A percentile compares a stretch with the other conserved stretches of the same genome.
Conservation (phyloP, 352 stramenopile species). For the Aphanomyces invadans region DNA sequence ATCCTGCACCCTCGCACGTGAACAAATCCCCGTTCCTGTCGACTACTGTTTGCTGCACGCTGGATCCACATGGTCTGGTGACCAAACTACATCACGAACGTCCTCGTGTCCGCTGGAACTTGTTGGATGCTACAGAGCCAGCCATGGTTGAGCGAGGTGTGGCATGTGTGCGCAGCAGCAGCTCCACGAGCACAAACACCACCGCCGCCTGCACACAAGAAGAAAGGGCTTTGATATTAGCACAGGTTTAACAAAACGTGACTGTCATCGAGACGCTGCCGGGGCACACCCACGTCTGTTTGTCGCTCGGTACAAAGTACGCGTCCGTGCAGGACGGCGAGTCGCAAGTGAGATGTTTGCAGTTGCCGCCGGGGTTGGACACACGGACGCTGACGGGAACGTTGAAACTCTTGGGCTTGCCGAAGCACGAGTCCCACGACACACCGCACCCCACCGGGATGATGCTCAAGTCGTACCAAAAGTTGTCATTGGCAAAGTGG, state of each 20-base stretch:
- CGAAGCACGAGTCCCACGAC: slow-evolving; percentile 11
- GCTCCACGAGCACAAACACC: neutral
- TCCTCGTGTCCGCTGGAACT: too few relatives aligned
- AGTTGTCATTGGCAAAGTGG: neutral
- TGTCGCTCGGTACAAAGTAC: slow-evolving; percentile 61
- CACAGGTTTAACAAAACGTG: neutral
- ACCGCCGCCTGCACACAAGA: neutral
- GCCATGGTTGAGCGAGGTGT: too few relatives aligned
- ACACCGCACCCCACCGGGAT: slow-evolving; percentile 15
- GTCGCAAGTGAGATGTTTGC: slow-evolving; percentile 43
- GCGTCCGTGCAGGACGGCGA: slow-evolving; percentile 48
- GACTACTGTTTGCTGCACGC: too few relatives aligned
- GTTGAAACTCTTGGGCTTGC: slow-evolving; percentile 50
- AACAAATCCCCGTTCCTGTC: too few relatives aligned
- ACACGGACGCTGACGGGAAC: slow-evolving; percentile 65
- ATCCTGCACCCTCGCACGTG: too few relatives aligned
- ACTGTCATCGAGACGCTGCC: neutral
- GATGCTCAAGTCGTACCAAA: slow-evolving; percentile 17
- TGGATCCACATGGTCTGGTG: too few relatives aligned
- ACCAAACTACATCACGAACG: too few relatives aligned
- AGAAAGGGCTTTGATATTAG: neutral
- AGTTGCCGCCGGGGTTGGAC: slow-evolving; percentile 35
- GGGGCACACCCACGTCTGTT: slow-evolving; percentile 23
- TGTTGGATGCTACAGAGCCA: too few relatives aligned
- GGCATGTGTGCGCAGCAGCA: too few relatives aligned